Conservation (phyloP, 345 rosid genomes). For the Firmiana major region DNA sequence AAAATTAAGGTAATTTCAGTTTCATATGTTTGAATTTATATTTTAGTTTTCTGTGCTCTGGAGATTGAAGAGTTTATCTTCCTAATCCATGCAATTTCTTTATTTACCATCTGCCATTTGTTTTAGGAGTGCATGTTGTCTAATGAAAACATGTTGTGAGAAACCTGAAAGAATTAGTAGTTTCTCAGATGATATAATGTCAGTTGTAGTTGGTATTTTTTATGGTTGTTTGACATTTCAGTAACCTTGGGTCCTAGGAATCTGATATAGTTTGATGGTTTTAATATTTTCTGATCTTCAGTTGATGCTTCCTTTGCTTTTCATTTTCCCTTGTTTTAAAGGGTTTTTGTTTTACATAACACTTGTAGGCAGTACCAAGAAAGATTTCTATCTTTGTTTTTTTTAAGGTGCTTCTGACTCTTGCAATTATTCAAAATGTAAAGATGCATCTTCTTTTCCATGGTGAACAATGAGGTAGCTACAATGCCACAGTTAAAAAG, state of each 20-base stretch:
- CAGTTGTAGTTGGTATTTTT: not conserved
- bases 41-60: not conserved
- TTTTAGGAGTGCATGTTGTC: not conserved
- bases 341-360: not conserved
- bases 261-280: not conserved
- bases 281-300: not conserved
- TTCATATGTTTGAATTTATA: conserved; percentile 8
- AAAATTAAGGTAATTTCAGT: conserved; percentile 71
- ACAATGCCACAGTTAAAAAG: no score
- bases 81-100: not conserved
- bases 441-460: not conserved
- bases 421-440: not conserved
- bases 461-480: not conserved
- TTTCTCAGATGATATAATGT: not conserved
- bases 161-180: conserved; percentile 3
- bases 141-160: not conserved
- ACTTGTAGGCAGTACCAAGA: not conserved
- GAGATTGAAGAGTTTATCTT: not conserved
- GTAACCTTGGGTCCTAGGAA: not conserved
- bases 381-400: not conserved
- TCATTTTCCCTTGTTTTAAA: not conserved
- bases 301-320: not conserved
- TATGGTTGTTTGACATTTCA: not conserved
- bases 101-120: not conserved
- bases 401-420: not conserved